Percentiles rank a stretch among this genome's conserved stretches.
Evolutionary conservation across 495 filamentous ascomycete genomes (phyloP).

Genomic region (Neurospora sp.): DNA sequence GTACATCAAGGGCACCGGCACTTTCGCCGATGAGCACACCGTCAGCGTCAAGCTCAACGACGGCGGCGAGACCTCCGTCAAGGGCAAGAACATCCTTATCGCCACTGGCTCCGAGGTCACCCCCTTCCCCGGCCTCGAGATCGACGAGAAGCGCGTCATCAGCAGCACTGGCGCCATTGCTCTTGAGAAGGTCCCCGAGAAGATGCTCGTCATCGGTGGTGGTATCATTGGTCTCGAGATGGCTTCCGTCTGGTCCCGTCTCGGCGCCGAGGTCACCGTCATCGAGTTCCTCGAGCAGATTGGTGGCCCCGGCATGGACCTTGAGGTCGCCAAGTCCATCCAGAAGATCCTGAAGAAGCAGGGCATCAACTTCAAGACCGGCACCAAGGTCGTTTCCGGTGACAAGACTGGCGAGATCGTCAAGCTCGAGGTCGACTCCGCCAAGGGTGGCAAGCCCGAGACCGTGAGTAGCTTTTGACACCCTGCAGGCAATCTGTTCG

Average conservation of each 20-base stretch:
- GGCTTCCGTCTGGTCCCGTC: slow-evolving; percentile 93
- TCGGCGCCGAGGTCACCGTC: slow-evolving; percentile 90
- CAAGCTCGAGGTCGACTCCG: slow-evolving; percentile 75
- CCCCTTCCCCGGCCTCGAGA: slow-evolving; percentile 88
- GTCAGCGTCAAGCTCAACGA: slow-evolving; percentile 82
- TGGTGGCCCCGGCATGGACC: slow-evolving; percentile 95
- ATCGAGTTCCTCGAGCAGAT: slow-evolving; percentile 96
- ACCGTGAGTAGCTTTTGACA: slow-evolving; percentile 44
- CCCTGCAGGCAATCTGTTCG: neutral
- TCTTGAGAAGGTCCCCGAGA: slow-evolving; percentile 84
- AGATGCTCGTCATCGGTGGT: slow-evolving; percentile 95
- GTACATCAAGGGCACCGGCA: slow-evolving; percentile 85
- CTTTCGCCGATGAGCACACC: slow-evolving; percentile 83
- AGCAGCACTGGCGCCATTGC: slow-evolving; percentile 92
- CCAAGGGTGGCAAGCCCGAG: slow-evolving; percentile 94
- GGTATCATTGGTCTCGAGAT: slow-evolving; percentile 99
- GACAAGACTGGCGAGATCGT: slow-evolving; percentile 67
- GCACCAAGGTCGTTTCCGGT: slow-evolving; percentile 85
- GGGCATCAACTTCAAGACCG: slow-evolving; percentile 96
- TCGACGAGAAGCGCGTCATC: slow-evolving; percentile 95
- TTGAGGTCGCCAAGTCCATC: slow-evolving; percentile 80
- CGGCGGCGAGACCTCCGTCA: slow-evolving; percentile 73
- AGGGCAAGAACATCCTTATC: slow-evolving; percentile 94
- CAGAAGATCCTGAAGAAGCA: slow-evolving; percentile 95
- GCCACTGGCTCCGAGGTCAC: slow-evolving; percentile 91